Conservation (phyloP, 495 filamentous ascomycete genomes). For the Mytilinidion resinicola region DNA sequence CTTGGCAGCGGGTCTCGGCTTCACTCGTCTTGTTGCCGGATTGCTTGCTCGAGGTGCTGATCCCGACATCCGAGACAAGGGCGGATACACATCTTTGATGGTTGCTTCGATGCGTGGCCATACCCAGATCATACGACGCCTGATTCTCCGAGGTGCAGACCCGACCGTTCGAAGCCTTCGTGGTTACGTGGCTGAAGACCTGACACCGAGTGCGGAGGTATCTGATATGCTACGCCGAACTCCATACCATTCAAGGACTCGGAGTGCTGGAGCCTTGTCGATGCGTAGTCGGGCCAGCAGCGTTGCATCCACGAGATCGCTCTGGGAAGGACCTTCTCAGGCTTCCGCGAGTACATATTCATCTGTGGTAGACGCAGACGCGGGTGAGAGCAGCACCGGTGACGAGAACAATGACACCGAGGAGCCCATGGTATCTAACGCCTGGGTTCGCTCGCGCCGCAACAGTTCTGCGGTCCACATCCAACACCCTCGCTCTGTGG, state of each 20-base stretch:
- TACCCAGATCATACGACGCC: constrained; percentile 65
- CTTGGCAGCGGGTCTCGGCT: constrained; percentile 67
- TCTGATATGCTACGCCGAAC: constrained; percentile 40
- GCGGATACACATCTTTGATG: constrained; percentile 79
- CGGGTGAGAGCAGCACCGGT: constrained; percentile 39
- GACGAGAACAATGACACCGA: constrained; percentile 34
- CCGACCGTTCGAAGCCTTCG: constrained; percentile 61
- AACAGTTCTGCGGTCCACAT: constrained; percentile 15
- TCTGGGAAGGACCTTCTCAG: constrained; percentile 47
- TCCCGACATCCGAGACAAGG: constrained; percentile 66
- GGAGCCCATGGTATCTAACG: neutral
- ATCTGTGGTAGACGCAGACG: constrained; percentile 25
- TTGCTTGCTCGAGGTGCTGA: constrained; percentile 75
- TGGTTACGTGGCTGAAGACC: constrained; percentile 65
- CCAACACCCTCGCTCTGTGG: neutral
- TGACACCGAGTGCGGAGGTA: constrained; percentile 59
- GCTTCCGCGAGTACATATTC: constrained; percentile 41
- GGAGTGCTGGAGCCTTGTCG: constrained; percentile 48
- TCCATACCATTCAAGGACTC: constrained; percentile 49
- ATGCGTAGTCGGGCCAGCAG: constrained; percentile 59
- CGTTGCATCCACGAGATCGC: constrained; percentile 55
- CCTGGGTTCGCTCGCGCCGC: constrained; percentile 27
- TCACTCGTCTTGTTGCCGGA: constrained; percentile 70
- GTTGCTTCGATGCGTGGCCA: constrained; percentile 74
- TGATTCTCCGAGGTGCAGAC: constrained; percentile 68